phyloP scores from a whole-genome alignment of 2,329 filamentous ascomycete genomes.

The Penicillium sp. region DNA sequence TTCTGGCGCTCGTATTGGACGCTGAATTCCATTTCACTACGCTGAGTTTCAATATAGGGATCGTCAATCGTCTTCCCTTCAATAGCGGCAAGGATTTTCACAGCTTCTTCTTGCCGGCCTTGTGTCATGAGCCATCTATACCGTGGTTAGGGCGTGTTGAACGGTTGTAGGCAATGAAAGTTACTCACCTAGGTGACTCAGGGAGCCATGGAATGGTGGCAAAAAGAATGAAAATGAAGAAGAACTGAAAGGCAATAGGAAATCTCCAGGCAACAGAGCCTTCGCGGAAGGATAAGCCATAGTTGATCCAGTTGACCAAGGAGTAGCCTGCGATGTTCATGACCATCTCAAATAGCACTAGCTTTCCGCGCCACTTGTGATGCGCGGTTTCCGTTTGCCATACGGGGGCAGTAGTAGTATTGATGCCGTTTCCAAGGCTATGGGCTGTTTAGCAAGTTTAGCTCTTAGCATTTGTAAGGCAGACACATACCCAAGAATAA shows the following conservation, averaged over 20 bases:
- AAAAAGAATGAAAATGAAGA: conserved; percentile 55
- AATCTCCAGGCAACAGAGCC: conserved; percentile 52
- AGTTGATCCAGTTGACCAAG: conserved; percentile 59
- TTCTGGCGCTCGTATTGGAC: conserved; percentile 57
- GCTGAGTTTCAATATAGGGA: conserved; percentile 50
- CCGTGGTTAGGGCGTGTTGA: neutral
- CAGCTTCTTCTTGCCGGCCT: conserved; percentile 51
- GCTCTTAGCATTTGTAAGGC: neutral
- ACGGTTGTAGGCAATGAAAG: neutral
- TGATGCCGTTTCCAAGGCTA: conserved; percentile 48
- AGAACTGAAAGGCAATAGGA: conserved; percentile 55
- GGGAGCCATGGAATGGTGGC: conserved; percentile 46
- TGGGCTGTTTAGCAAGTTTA: neutral
- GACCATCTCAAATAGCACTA: conserved; percentile 55
- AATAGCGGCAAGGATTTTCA: conserved; percentile 55
- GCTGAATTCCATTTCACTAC: conserved; percentile 54
- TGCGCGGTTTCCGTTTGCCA: conserved; percentile 59
- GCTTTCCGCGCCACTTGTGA: conserved; percentile 50
- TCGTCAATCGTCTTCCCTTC: conserved; percentile 52
- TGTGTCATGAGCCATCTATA: conserved; percentile 50
- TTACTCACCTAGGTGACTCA: conserved; percentile 27
- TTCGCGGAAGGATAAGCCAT: conserved; percentile 53
- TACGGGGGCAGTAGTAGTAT: conserved; percentile 55
- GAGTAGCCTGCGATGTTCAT: conserved; percentile 58
- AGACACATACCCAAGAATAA: conserved; percentile 31